Percentiles rank a stretch among this genome's conserved stretches.
Evolutionary conservation across 2,329 filamentous ascomycete species (phyloP).

Genomic region (Cordyceps cicadae): DNA sequence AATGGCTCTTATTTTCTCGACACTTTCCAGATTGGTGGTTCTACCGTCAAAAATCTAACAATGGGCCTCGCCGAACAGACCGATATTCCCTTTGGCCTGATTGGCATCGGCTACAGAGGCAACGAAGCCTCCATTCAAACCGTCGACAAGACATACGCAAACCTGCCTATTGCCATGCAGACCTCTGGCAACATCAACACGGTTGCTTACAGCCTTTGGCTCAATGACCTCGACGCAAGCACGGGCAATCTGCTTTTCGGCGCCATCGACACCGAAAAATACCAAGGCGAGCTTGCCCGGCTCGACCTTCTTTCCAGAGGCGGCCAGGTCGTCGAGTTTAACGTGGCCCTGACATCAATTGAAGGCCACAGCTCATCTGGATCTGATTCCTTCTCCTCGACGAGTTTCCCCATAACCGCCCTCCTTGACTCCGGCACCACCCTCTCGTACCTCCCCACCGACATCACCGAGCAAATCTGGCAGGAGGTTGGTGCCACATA

Average conservation of each 20-base stretch:
- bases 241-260: conserved; percentile 70
- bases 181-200: conserved; percentile 55
- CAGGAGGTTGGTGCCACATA: conserved; percentile 46
- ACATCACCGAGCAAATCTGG: conserved; percentile 47
- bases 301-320: conserved; percentile 45
- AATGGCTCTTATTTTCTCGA: conserved; percentile 53
- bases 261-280: conserved; percentile 72
- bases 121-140: conserved; percentile 39
- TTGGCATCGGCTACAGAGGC: conserved; percentile 51
- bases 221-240: conserved; percentile 49
- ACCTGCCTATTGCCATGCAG: conserved; percentile 58
- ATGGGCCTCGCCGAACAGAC: conserved; percentile 51
- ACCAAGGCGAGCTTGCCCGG: conserved; percentile 51
- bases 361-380: conserved; percentile 41
- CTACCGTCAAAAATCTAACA: conserved; percentile 44
- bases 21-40: conserved; percentile 44
- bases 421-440: conserved; percentile 71
- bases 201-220: conserved; percentile 64
- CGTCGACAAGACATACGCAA: conserved; percentile 34
- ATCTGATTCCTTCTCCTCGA: conserved; percentile 36
- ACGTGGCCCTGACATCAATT: conserved; percentile 40
- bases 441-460: conserved; percentile 58
- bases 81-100: conserved; percentile 47
- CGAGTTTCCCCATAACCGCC: conserved; percentile 43
- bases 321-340: conserved; percentile 37